Conservation (phyloP, 73 alveolate species). For the Breviolum minutum region DNA sequence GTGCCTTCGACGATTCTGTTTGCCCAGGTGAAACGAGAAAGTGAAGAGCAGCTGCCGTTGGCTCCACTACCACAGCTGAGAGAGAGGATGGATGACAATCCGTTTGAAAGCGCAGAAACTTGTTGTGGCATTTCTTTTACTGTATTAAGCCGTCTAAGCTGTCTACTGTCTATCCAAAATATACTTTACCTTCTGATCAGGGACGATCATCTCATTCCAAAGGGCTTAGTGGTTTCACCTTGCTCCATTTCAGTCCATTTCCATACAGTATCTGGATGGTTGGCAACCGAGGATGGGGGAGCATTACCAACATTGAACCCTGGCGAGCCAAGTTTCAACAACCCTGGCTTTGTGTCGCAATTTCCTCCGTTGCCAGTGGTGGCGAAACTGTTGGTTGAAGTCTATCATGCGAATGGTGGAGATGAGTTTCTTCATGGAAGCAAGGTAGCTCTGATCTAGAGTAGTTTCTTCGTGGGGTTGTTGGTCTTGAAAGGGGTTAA, state of each 20-base stretch:
- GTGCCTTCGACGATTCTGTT: background rate
- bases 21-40: background rate
- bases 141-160: background rate
- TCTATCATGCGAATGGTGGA: conserved; percentile 23
- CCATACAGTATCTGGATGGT: too few relatives aligned
- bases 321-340: background rate
- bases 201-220: background rate
- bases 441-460: background rate
- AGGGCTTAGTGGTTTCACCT: too few relatives aligned
- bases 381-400: conserved; percentile 26
- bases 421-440: conserved; percentile 13
- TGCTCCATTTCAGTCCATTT: too few relatives aligned
- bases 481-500: background rate
- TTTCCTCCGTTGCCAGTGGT: conserved; percentile 19
- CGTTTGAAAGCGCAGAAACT: background rate
- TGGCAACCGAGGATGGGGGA: background rate
- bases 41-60: background rate
- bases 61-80: background rate
- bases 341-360: background rate
- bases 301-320: background rate
- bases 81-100: background rate
- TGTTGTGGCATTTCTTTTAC: background rate
- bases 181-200: too few relatives aligned
- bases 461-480: too few relatives aligned
- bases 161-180: too few relatives aligned